Evolutionary conservation across 1,284 basidiomycete species (phyloP), one percentile per base, ranked within the genome.

Genomic region (Tremellales sp.): DNA sequence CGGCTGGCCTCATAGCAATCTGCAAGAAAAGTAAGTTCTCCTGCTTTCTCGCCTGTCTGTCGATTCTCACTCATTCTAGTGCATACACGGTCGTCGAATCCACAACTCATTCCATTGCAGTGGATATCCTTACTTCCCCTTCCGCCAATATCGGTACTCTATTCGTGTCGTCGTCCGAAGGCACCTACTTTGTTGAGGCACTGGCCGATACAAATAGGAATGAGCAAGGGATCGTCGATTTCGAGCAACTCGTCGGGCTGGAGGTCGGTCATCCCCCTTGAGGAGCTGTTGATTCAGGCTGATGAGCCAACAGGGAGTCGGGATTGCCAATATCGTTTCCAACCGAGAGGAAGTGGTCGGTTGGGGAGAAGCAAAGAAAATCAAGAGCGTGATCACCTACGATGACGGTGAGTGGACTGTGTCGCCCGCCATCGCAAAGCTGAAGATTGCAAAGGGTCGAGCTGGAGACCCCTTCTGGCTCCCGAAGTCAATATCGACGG

Each of bases 51-150:
- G 12, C 5, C 35, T 8, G n/a, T n/a, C 22, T 40, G 21, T 25
- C 29, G 21, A 24, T 32, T 14, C 31, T 36, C 4, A 43, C 19
- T 38, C 42, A 18, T 31, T 18, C 5, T 37, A 92, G 91, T 63
- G 89, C 87, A 8, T 97, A 98, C 70, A 98, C 94, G 0, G 84
- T 98, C 54, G 87, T 98, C 48, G 92, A 97, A 70, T 86, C 84
- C 13, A 94, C 91, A 2, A 83, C 84, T 0, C 88, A 97, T 65
- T 95, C 90, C 9, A 80, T 98, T 32, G 88, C 86, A 13, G 88
- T 98, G 33, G 95, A 98, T 63, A 92, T 97, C 41, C 79, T 93
- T 45, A 77, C 87, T 4, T 82, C 86, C 45, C 83, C 88, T 43
- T 75, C 76, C 34, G 78, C 79, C 50, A 76, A 81, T 8, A 82